Evolutionary conservation across 257 asterid species (phyloP).

Genomic region (Salvia miltiorrhiza): DNA sequence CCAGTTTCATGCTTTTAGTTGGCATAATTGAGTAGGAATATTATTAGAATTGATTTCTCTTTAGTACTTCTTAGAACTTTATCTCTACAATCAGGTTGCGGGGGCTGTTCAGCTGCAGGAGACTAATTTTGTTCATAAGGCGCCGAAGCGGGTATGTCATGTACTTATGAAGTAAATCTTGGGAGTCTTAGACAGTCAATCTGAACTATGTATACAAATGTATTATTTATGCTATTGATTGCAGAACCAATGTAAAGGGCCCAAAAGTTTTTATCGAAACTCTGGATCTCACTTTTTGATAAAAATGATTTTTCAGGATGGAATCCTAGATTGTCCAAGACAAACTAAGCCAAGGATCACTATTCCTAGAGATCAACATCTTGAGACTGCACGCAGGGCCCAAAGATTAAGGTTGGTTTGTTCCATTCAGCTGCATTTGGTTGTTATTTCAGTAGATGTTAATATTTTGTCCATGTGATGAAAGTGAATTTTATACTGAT

Average conservation of each 20-base stretch:
- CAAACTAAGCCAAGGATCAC: slow-evolving; percentile 58
- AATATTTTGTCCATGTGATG: not conserved
- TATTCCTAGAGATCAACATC: slow-evolving; percentile 76
- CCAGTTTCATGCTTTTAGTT: not conserved
- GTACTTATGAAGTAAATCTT: slow-evolving; percentile 2
- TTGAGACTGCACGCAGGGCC: slow-evolving; percentile 82
- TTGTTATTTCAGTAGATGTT: not conserved
- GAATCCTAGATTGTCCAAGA: slow-evolving; percentile 29
- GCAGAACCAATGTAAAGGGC: not conserved
- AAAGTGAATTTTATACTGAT: not conserved
- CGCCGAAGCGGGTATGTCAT: slow-evolving; percentile 61
- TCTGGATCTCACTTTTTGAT: slow-evolving; percentile 1
- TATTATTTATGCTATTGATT: not conserved
- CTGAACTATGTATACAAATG: not conserved
- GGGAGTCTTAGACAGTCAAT: not conserved
- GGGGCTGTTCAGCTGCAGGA: slow-evolving; percentile 66
- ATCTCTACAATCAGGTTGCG: slow-evolving; percentile 47
- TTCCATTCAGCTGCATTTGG: not conserved
- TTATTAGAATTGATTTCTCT: not conserved
- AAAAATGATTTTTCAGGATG: slow-evolving; percentile 53
- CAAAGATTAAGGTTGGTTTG: slow-evolving; percentile 54
- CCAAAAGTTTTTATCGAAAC: not conserved
- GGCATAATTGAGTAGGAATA: not conserved
- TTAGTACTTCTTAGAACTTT: slow-evolving; percentile 12
- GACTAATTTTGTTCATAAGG: slow-evolving; percentile 67